Base-by-base conservation (phyloP, 495 filamentous ascomycete genomes). In the Daldinia childiae region DNA sequence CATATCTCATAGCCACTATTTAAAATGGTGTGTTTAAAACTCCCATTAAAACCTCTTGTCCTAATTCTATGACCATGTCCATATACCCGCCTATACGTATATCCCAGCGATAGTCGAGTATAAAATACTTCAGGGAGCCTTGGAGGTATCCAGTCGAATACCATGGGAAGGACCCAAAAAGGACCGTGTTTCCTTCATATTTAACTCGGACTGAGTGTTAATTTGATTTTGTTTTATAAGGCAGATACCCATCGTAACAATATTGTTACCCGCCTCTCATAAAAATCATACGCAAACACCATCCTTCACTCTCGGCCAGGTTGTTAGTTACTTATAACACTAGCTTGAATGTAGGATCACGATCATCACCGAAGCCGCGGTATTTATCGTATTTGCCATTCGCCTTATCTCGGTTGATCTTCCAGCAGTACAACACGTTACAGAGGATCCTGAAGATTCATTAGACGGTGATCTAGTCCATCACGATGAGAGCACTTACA, bases 341-440 rank as follows among this genome's bases (percentile, higher is more conserved):
- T 79, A 91, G 81, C 72, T 80, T 87, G 69, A 92, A 92, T 3
- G 81, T 78, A 0, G 90, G 90, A 62, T 92, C 87, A 45, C 90
- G 84, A 66, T 92, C 90, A 72, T 92, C 90, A 2, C 86, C 86
- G 60, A 77, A 88, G 3, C 87, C 88, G 27, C 77, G 78, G 66
- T 83, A 91, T 61, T 83, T 71, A 30, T 85, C 85, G 68, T 91
- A 90, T 62, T 90, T 90, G 15, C 90, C 89, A 4, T 73, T 80
- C 24, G 74, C 79, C 79, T 91, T 92, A 71, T 90, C 89, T 6
- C 81, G 79, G 73, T 92, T 92, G 45, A 91, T 82, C 76, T 90
- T 91, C 60, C 78, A 80, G 68, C 89, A 91, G 75, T 87, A 90
- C 0, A 90, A 74, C 15, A 91, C 86, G 76, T 92, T 92, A 52